A percentile compares a stretch with the other conserved stretches of the same genome.
Evolutionary conservation across 352 stramenopile genomes (phyloP).

Genomic region (Elongisporangium senticosum): DNA sequence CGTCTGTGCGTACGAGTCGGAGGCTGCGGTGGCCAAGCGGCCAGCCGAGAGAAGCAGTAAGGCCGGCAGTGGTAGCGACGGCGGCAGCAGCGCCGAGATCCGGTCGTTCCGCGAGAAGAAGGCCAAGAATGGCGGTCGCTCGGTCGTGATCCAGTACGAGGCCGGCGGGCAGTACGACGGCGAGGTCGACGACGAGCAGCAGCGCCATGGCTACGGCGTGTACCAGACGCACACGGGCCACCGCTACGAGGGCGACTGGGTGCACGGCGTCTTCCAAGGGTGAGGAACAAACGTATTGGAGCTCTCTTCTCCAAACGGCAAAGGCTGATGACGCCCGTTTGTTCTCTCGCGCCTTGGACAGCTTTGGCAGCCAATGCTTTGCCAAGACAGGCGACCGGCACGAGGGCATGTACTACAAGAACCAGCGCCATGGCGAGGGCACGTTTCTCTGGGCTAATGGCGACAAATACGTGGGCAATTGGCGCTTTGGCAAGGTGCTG

Average conservation of each 20-base stretch:
- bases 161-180: slow-evolving; percentile 70
- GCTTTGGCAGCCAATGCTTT: slow-evolving; percentile 83
- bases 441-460: slow-evolving; percentile 88
- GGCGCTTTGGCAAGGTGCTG: slow-evolving; percentile 64
- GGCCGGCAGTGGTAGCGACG: not conserved
- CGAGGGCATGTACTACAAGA: slow-evolving; percentile 85
- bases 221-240: slow-evolving; percentile 51
- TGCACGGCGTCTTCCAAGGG: slow-evolving; percentile 79
- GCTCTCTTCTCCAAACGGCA: not conserved
- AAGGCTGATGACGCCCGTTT: slow-evolving; percentile 1
- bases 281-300: slow-evolving; percentile 23
- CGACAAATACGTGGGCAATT: slow-evolving; percentile 87
- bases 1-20: slow-evolving; percentile 16
- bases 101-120: slow-evolving; percentile 49
- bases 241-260: slow-evolving; percentile 77
- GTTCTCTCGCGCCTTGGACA: slow-evolving; percentile 15
- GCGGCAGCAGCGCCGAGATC: slow-evolving; percentile 23
- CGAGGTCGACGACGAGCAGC: slow-evolving; percentile 32
- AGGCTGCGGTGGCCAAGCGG: slow-evolving; percentile 17
- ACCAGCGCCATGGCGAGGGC: slow-evolving; percentile 73
- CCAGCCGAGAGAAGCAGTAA: slow-evolving; percentile 4
- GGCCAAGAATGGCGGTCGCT: slow-evolving; percentile 17
- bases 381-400: slow-evolving; percentile 75
- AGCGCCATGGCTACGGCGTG: slow-evolving; percentile 57
- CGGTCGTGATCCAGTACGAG: slow-evolving; percentile 45